Percentiles rank a stretch among this genome's conserved stretches.
phyloP scores from a whole-genome alignment of 106 monocot species.

The Apostasia shenzhenica region DNA sequence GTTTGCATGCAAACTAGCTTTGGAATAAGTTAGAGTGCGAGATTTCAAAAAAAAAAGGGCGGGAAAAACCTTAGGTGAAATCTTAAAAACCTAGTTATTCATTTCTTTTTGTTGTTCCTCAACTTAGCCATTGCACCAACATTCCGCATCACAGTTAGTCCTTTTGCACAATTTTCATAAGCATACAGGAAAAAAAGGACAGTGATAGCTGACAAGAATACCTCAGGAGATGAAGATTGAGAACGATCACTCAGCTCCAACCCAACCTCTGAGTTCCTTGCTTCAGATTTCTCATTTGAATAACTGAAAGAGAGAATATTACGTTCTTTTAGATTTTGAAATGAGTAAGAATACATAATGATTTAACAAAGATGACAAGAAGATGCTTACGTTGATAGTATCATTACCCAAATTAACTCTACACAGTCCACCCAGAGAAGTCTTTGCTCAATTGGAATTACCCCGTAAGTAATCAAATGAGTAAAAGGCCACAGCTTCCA shows the following conservation, averaged over 20 bases:
- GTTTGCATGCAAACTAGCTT: too few species aligned
- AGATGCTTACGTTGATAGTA: conserved; percentile 77
- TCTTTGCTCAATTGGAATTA: conserved; percentile 87
- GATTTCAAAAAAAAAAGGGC: too few species aligned
- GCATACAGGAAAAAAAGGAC: too few species aligned
- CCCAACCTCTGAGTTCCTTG: conserved; percentile 28
- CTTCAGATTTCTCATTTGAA: conserved; percentile 90
- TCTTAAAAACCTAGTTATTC: too few species aligned
- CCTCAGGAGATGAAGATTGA: conserved; percentile 12
- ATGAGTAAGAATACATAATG: background rate
- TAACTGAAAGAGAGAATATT: conserved; percentile 28
- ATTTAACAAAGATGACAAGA: background rate
- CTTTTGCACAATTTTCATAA: too few species aligned
- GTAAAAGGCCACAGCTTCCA: conserved; percentile 99
- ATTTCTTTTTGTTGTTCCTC: too few species aligned
- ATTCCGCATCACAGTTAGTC: too few species aligned
- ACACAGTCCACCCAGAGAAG: conserved; percentile 97
- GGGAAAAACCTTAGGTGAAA: too few species aligned
- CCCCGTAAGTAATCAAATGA: conserved; percentile 80
- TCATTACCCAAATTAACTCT: conserved; percentile 93
- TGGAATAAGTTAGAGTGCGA: too few species aligned
- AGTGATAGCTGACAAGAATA: background rate
- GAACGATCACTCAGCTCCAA: conserved; percentile 14
- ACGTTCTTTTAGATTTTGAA: too few species aligned
- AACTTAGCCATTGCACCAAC: too few species aligned